phyloP scores from a whole-genome alignment of 306 rosid species.

The Dryas drummondii region DNA sequence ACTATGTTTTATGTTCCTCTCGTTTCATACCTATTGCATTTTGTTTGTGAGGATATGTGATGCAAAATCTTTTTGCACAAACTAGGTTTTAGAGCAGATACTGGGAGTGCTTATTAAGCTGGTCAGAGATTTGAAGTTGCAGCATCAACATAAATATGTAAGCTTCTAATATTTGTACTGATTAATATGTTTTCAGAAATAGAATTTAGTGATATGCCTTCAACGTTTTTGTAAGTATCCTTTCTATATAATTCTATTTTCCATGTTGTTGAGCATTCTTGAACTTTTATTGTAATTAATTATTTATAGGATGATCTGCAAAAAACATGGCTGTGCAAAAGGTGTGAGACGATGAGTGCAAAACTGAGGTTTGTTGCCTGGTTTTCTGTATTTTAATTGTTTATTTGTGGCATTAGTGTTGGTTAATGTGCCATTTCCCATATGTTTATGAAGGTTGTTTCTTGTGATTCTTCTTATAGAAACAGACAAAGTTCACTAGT shows the following conservation, averaged over 20 bases:
- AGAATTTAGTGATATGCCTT: background rate
- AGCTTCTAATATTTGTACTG: conserved; percentile 31
- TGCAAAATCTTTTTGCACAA: conserved; percentile 26
- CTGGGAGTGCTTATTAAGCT: conserved; percentile 90
- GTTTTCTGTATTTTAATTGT: background rate
- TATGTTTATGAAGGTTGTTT: background rate
- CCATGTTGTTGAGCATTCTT: conserved; percentile 3
- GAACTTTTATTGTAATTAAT: conserved; percentile 17
- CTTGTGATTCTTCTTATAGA: background rate
- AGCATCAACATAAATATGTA: conserved; percentile 94
- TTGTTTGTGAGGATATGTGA: conserved; percentile 13
- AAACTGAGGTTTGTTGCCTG: conserved; percentile 74
- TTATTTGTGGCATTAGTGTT: background rate
- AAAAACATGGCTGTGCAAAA: conserved; percentile 95
- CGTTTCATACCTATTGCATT: background rate
- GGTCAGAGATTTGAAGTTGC: conserved; percentile 97
- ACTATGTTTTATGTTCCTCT: background rate
- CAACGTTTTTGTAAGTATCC: background rate
- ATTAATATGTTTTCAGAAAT: conserved; percentile 1
- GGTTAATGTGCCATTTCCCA: background rate
- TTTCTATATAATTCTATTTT: background rate
- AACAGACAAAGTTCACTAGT: background rate
- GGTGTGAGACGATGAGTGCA: conserved; percentile 96
- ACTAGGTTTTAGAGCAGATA: conserved; percentile 94
- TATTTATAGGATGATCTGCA: conserved; percentile 71